These are phyloP conservation scores for Pichia terricola DNA, from an alignment of 1,139 yeast species.

Conservation along the genomic window DNA sequence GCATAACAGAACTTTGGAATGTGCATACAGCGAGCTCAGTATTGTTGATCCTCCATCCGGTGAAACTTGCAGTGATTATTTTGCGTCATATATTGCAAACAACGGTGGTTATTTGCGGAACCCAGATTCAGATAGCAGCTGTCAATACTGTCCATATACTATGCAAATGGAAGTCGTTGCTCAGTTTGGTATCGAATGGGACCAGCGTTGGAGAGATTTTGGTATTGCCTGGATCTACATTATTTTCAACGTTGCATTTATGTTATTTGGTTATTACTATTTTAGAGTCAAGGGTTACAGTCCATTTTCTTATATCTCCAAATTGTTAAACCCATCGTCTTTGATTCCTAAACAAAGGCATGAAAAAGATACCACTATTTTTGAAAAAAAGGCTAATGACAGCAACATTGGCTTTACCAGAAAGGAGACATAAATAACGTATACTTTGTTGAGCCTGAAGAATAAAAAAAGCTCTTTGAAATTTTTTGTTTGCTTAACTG, in stretches of 20 bases:
- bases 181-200: slow-evolving; percentile 34
- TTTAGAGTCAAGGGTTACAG: slow-evolving; percentile 10
- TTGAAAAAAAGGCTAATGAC: slow-evolving; percentile 28
- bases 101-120: slow-evolving; percentile 46
- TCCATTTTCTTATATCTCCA: slow-evolving; percentile 4
- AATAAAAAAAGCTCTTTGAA: too few relatives aligned
- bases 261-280: slow-evolving; percentile 13
- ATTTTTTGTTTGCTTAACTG: too few relatives aligned
- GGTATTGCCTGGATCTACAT: slow-evolving; percentile 53
- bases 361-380: slow-evolving; percentile 30
- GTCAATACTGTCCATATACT: slow-evolving; percentile 49
- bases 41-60: slow-evolving; percentile 47
- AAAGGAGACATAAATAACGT: background rate
- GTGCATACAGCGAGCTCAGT: slow-evolving; percentile 41
- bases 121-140: slow-evolving; percentile 38
- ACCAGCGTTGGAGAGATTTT: slow-evolving; percentile 54
- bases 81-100: slow-evolving; percentile 27
- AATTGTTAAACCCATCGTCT: slow-evolving; percentile 6
- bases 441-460: too few relatives aligned
- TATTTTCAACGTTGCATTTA: slow-evolving; percentile 33
- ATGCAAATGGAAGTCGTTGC: slow-evolving; percentile 46
- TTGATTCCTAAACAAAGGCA: slow-evolving; percentile 24
- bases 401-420: slow-evolving; percentile 16
- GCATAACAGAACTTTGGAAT: slow-evolving; percentile 44
- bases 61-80: slow-evolving; percentile 44